phyloP scores from a whole-genome alignment of 2,329 filamentous ascomycete genomes.

The Penicillium sp. region DNA sequence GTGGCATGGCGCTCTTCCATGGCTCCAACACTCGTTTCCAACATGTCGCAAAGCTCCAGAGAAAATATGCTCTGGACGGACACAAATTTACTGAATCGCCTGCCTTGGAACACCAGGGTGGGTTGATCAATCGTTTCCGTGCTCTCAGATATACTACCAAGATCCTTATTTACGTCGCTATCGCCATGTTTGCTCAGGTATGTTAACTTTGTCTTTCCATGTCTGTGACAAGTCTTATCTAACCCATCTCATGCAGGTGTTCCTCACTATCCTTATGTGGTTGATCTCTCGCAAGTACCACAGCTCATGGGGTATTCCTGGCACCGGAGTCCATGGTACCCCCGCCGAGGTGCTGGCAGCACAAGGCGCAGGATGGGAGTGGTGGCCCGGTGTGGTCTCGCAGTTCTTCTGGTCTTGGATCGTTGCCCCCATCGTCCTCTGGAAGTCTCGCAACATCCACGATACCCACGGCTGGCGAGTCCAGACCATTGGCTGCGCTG shows the following conservation, averaged over 20 bases:
- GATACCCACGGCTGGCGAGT: slow-evolving; percentile 66
- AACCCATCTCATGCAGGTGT: slow-evolving; percentile 43
- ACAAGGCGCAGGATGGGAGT: slow-evolving; percentile 59
- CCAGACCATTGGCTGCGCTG: slow-evolving; percentile 56
- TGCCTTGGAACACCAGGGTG: slow-evolving; percentile 5
- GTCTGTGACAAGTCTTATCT: slow-evolving; percentile 1
- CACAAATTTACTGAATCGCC: slow-evolving; percentile 2
- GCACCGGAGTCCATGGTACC: slow-evolving; percentile 52
- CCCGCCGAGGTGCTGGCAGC: slow-evolving; percentile 39
- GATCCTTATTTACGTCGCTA: slow-evolving; percentile 42
- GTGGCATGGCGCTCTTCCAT: slow-evolving; percentile 65
- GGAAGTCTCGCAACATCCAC: slow-evolving; percentile 57
- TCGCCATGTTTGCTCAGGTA: slow-evolving; percentile 59
- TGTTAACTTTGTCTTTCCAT: background rate
- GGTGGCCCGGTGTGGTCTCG: slow-evolving; percentile 40
- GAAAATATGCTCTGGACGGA: slow-evolving; percentile 36
- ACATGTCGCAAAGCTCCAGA: slow-evolving; percentile 56
- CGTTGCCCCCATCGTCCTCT: slow-evolving; percentile 45
- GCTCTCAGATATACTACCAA: slow-evolving; percentile 25
- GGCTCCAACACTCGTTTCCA: slow-evolving; percentile 62
- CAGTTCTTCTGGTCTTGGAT: slow-evolving; percentile 23
- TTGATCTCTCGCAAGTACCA: slow-evolving; percentile 64
- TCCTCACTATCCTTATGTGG: slow-evolving; percentile 59
- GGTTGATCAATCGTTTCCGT: slow-evolving; percentile 22
- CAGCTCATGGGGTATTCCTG: slow-evolving; percentile 44